Conservation (phyloP, 495 filamentous ascomycete genomes). For the Penicillium canariense region DNA sequence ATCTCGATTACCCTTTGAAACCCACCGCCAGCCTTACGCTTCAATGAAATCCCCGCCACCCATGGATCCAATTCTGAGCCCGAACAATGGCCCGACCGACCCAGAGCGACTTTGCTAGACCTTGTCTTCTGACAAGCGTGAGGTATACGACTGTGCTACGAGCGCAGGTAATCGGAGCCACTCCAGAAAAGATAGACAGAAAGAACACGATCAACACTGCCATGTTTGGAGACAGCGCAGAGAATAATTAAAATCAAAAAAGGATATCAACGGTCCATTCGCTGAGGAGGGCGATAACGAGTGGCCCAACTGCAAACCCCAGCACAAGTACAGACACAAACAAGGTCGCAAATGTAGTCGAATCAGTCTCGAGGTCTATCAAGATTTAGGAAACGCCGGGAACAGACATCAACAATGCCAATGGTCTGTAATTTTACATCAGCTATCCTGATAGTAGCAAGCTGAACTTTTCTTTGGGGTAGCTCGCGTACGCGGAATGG, state of each 20-base stretch:
- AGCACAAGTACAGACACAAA: slow-evolving; percentile 52
- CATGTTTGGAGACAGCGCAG: slow-evolving; percentile 58
- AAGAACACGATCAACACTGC: slow-evolving; percentile 56
- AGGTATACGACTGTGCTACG: slow-evolving; percentile 55
- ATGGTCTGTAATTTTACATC: background rate
- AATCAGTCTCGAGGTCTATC: slow-evolving; percentile 4
- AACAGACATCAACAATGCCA: slow-evolving; percentile 57
- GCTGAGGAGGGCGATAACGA: slow-evolving; percentile 34
- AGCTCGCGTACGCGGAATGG: background rate
- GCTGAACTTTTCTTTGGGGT: background rate
- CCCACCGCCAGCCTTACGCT: slow-evolving; percentile 48
- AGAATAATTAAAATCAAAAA: slow-evolving; percentile 57
- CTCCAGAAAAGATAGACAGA: slow-evolving; percentile 54
- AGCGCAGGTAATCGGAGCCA: slow-evolving; percentile 31
- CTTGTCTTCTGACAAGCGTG: slow-evolving; percentile 47
- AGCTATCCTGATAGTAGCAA: background rate
- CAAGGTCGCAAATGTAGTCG: slow-evolving; percentile 25
- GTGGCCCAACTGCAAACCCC: slow-evolving; percentile 35
- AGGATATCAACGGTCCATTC: slow-evolving; percentile 39
- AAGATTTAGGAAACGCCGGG: slow-evolving; percentile 49
- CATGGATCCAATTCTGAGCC: slow-evolving; percentile 44
- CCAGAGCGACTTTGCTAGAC: slow-evolving; percentile 44
- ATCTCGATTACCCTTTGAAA: slow-evolving; percentile 47
- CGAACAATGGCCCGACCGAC: slow-evolving; percentile 48
- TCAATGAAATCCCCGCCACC: slow-evolving; percentile 47